These are phyloP conservation scores for Fomitopsis betulina DNA, from an alignment of 1,284 basidiomycete species.

Conservation along the genomic window DNA sequence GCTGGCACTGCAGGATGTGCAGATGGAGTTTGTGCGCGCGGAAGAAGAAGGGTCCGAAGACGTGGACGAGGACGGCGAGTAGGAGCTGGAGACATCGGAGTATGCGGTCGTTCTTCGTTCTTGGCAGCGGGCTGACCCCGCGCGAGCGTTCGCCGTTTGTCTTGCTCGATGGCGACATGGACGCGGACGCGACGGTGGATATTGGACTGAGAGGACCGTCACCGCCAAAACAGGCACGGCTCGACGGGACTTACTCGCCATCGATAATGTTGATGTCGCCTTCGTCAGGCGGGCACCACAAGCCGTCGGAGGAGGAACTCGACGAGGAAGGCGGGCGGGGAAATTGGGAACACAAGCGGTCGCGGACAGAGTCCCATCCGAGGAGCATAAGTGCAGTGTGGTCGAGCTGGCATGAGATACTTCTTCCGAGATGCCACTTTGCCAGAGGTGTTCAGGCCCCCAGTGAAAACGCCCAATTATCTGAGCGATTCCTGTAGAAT, in stretches of 20 bases:
- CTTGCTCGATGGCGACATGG: constrained; percentile 14
- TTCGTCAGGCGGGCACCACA: constrained; percentile 18
- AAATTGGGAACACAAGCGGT: constrained; percentile 13
- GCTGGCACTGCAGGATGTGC: constrained; percentile 15
- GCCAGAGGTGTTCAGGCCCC: too few relatives aligned
- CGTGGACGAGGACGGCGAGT: constrained; percentile 19
- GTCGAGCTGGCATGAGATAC: too few relatives aligned
- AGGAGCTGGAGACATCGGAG: constrained; percentile 13
- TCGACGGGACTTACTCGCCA: constrained; percentile 23
- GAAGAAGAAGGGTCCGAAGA: constrained; percentile 3
- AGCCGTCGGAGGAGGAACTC: constrained; percentile 30
- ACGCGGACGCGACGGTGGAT: constrained; percentile 6
- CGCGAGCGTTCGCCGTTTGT: constrained; percentile 20
- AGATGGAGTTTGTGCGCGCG: constrained; percentile 1
- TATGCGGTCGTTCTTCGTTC: constrained; percentile 7
- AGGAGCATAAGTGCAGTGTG: not conserved
- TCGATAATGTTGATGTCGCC: constrained; percentile 8
- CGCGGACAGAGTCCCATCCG: constrained; percentile 1
- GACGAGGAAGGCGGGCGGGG: constrained; percentile 15
- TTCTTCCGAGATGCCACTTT: too few relatives aligned
- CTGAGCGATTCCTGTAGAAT: too few relatives aligned
- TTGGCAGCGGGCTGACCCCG: constrained; percentile 8
- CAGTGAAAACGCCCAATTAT: too few relatives aligned
- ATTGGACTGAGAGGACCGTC: constrained; percentile 15
- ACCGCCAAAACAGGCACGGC: constrained; percentile 29